phyloP scores from a whole-genome alignment of 2,329 filamentous ascomycete species.

The Alternaria burnsii region DNA sequence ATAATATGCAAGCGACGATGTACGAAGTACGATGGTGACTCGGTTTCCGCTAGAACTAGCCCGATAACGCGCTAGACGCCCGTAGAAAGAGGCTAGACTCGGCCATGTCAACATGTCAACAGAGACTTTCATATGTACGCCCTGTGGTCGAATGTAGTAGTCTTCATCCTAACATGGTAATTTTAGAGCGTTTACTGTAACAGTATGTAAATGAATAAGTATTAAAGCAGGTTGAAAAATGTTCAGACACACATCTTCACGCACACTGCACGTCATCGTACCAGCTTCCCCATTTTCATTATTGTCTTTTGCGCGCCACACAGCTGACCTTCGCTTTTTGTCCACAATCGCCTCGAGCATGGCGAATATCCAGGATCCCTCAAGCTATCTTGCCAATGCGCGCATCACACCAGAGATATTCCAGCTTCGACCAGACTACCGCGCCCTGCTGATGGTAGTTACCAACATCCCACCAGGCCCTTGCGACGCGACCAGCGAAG shows the following conservation, averaged over 20 bases:
- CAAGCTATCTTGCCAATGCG: constrained; percentile 11
- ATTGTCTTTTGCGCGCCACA: background rate
- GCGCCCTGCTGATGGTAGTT: constrained; percentile 48
- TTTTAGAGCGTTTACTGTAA: background rate
- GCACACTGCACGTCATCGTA: background rate
- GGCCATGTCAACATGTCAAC: constrained; percentile 6
- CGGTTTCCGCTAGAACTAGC: background rate
- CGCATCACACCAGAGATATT: constrained; percentile 41
- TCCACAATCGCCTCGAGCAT: background rate
- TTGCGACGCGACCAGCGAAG: constrained; percentile 43
- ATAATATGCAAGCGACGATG: constrained; percentile 3
- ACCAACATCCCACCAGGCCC: constrained; percentile 44
- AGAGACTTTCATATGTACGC: constrained; percentile 8
- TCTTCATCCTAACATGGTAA: background rate
- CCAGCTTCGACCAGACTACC: constrained; percentile 50
- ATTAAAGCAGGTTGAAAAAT: background rate
- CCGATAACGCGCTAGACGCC: background rate
- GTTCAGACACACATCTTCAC: background rate
- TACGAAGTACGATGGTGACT: background rate
- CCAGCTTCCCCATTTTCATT: background rate
- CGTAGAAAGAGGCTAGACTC: constrained; percentile 3
- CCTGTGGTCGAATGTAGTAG: constrained; percentile 9
- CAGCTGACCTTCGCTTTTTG: background rate
- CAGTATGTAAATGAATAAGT: background rate
- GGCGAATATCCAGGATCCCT: background rate